phyloP scores from a whole-genome alignment of 2,329 filamentous ascomycete genomes.

The Fusarium marasasianum region DNA sequence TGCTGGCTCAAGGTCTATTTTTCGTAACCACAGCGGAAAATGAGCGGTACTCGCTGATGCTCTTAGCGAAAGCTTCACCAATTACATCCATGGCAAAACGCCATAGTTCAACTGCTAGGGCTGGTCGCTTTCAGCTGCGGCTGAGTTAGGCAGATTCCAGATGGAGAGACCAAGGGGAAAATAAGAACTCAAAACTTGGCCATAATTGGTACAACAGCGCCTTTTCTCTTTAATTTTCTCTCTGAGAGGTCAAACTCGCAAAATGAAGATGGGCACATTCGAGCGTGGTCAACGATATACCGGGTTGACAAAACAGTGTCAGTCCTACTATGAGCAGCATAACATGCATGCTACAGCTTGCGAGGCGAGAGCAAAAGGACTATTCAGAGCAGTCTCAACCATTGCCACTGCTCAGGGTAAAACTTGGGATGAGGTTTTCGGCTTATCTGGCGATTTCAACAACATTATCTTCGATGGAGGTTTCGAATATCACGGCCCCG shows the following conservation, averaged over 20 bases:
- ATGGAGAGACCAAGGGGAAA: rapidly evolving
- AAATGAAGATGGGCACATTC: not conserved
- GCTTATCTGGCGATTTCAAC: not conserved
- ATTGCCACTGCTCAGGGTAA: not conserved
- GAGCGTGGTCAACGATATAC: not conserved
- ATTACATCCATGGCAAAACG: not conserved
- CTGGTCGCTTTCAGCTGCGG: not conserved
- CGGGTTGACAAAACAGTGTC: not conserved
- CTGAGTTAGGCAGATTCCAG: not conserved
- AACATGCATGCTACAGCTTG: not conserved
- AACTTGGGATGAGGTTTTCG: not conserved
- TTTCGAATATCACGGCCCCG: not conserved
- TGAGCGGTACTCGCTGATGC: not conserved
- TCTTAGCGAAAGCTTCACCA: not conserved
- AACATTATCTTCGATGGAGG: not conserved
- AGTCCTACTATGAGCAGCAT: not conserved
- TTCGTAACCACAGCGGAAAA: not conserved
- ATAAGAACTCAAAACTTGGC: not conserved
- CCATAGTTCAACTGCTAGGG: not conserved
- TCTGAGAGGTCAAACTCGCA: rapidly evolving
- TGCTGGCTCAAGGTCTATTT: not conserved
- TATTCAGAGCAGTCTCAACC: rapidly evolving
- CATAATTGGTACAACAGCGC: rapidly evolving
- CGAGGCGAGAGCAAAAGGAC: not conserved
- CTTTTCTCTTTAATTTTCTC: not conserved